Evolutionary conservation across 129 eudicot species (phyloP).

Genomic region (Heracleum sosnowskyi): DNA sequence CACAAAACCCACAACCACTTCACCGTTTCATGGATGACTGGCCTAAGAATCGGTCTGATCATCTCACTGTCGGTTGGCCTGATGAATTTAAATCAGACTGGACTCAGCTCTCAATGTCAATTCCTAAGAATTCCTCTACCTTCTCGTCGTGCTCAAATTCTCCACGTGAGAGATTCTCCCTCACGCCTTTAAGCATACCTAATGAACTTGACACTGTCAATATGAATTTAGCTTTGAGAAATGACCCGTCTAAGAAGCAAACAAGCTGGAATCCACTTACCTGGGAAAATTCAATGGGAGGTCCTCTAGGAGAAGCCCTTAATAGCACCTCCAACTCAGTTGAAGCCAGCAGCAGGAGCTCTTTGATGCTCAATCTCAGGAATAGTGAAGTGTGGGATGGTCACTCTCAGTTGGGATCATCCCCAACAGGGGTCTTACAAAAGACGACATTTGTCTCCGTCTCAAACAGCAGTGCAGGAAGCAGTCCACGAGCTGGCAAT

Average conservation of each 20-base stretch:
- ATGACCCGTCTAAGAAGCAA: slow-evolving; percentile 33
- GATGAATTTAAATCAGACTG: slow-evolving; percentile 63
- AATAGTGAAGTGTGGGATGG: slow-evolving; percentile 44
- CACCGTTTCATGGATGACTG: slow-evolving; percentile 46
- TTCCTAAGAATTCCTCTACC: slow-evolving; percentile 59
- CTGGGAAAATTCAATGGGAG: slow-evolving; percentile 72
- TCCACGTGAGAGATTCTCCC: slow-evolving; percentile 40
- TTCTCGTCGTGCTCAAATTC: slow-evolving; percentile 56
- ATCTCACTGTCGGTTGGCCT: slow-evolving; percentile 37
- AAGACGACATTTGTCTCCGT: slow-evolving; percentile 57
- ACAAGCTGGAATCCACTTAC: slow-evolving; percentile 56
- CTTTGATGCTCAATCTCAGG: slow-evolving; percentile 22
- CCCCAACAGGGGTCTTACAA: slow-evolving; percentile 81
- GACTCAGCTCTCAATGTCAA: slow-evolving; percentile 94
- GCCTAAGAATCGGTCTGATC: slow-evolving; percentile 51
- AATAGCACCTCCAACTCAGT: slow-evolving; percentile 32
- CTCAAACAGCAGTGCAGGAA: slow-evolving; percentile 76
- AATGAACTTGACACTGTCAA: slow-evolving; percentile 46
- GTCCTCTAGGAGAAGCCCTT: slow-evolving; percentile 76
- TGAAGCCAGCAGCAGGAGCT: slow-evolving; percentile 26
- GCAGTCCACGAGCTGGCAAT: slow-evolving; percentile 48
- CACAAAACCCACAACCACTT: slow-evolving; percentile 32
- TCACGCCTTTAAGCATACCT: slow-evolving; percentile 41
- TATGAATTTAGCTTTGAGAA: slow-evolving; percentile 29
- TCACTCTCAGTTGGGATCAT: slow-evolving; percentile 48